phyloP scores from a whole-genome alignment of 805 yeast genomes.

The Zygoascus bituminiphila region DNA sequence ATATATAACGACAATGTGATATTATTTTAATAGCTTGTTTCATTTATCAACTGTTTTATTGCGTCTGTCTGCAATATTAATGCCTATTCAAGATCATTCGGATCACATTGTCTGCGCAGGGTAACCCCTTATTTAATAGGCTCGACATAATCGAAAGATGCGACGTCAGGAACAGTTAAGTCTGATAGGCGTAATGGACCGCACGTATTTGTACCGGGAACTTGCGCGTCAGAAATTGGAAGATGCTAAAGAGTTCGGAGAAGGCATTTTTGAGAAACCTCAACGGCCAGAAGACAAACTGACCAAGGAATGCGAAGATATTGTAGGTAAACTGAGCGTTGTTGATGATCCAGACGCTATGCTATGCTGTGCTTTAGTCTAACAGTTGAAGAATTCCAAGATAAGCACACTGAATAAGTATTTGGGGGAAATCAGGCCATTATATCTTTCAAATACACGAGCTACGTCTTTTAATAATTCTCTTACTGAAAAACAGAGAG shows the following conservation, averaged over 20 bases:
- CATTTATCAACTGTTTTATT: no score
- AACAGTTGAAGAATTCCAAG: constrained; percentile 6
- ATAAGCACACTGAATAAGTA: constrained; percentile 17
- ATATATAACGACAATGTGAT: no score
- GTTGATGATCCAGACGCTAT: no score
- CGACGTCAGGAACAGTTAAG: no score
- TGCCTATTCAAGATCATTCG: no score
- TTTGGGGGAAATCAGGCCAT: constrained; percentile 22
- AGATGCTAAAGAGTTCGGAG: constrained; percentile 4
- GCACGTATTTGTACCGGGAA: constrained; percentile 15
- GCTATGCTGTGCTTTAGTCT: neutral
- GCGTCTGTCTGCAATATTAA: no score
- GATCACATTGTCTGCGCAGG: no score
- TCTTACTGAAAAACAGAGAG: constrained; percentile 30
- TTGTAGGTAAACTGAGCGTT: constrained; percentile 14
- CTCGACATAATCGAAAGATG: no score
- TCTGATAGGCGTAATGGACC: no score
- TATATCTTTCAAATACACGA: constrained; percentile 24
- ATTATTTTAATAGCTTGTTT: no score
- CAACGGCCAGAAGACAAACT: constrained; percentile 18
- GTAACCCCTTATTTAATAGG: no score
- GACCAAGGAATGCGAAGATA: constrained; percentile 21
- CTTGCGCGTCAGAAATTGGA: constrained; percentile 14
- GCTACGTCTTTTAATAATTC: constrained; percentile 12
- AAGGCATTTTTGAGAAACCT: neutral